Conservation (phyloP, 176 grass and related monocot species). For the Zizania latifolia region DNA sequence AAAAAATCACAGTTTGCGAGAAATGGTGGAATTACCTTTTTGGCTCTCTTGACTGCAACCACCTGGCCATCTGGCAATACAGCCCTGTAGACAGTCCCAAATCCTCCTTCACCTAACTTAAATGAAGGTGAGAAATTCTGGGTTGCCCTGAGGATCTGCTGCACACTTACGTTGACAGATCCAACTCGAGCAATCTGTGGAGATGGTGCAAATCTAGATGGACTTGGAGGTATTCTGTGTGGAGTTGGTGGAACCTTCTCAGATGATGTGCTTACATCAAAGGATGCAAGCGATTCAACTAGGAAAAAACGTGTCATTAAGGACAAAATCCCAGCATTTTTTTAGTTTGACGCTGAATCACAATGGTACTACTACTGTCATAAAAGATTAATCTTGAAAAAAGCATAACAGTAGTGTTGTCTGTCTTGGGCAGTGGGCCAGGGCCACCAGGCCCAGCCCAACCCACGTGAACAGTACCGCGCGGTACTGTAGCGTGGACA, state of each 20-base stretch:
- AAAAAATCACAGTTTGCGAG: background rate
- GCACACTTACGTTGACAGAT: constrained; percentile 55
- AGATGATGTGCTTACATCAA: constrained; percentile 70
- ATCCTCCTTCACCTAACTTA: constrained; percentile 94
- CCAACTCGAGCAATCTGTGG: constrained; percentile 67
- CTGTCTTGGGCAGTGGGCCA: no score
- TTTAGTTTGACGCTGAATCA: background rate
- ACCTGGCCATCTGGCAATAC: constrained; percentile 63
- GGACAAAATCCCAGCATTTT: background rate
- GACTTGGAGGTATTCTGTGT: constrained; percentile 84
- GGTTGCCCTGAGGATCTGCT: constrained; percentile 86
- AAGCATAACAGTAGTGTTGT: background rate
- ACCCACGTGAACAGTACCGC: no score
- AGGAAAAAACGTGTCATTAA: constrained; percentile 28
- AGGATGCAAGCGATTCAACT: constrained; percentile 60
- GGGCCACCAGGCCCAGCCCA: no score
- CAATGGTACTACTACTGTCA: background rate
- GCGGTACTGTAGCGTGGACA: no score
- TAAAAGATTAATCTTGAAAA: background rate
- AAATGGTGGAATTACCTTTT: constrained; percentile 68
- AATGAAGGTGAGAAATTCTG: constrained; percentile 76
- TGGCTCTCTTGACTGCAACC: constrained; percentile 93
- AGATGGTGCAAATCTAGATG: constrained; percentile 87
- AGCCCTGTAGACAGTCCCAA: constrained; percentile 88
- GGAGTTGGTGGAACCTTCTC: constrained; percentile 79